These are phyloP conservation scores for Spathaspora gorwiae DNA, from an alignment of 805 yeast species.

Conservation along the genomic window DNA sequence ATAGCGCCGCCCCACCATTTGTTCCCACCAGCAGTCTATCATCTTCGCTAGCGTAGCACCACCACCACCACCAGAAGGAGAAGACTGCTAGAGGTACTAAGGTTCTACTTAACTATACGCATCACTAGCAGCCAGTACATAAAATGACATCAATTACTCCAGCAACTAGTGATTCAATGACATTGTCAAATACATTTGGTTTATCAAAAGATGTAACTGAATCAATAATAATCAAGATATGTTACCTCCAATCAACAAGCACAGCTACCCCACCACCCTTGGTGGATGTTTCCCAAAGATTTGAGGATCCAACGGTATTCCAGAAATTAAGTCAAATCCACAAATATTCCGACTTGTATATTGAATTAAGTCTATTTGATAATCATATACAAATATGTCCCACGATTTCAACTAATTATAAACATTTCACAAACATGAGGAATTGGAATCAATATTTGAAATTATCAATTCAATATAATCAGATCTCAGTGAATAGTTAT, in stretches of 20 bases:
- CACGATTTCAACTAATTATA: constrained; percentile 34
- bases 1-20: too few relatives aligned
- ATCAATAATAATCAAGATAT: constrained; percentile 31
- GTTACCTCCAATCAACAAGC: constrained; percentile 19
- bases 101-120: too few relatives aligned
- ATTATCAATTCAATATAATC: constrained; percentile 67
- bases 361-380: constrained; percentile 27
- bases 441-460: constrained; percentile 73
- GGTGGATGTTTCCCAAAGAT: constrained; percentile 28
- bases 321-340: constrained; percentile 27
- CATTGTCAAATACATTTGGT: constrained; percentile 29
- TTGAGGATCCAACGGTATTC: constrained; percentile 30
- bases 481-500: constrained; percentile 60
- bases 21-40: too few relatives aligned
- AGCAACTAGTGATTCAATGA: background rate
- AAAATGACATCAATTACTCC: background rate
- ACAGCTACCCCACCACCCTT: constrained; percentile 9
- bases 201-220: constrained; percentile 33
- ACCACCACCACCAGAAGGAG: too few relatives aligned
- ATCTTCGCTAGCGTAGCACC: too few relatives aligned
- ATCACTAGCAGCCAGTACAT: too few relatives aligned
- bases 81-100: too few relatives aligned
- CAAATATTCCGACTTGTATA: constrained; percentile 32
- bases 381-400: constrained; percentile 23
- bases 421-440: constrained; percentile 25